phyloP scores from a whole-genome alignment of 2,329 filamentous ascomycete species.

The Penicillium olsonii region DNA sequence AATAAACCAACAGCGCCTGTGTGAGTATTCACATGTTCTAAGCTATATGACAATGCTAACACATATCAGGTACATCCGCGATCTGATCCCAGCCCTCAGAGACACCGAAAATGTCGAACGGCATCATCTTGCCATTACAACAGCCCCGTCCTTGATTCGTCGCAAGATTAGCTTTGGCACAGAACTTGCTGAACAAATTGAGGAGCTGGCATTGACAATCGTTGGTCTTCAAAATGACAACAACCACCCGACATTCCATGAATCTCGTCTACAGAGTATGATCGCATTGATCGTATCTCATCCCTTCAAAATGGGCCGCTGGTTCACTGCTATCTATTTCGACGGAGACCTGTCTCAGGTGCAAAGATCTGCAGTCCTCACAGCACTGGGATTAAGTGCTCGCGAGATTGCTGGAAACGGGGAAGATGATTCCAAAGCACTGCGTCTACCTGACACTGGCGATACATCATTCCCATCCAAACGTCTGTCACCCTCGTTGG shows the following conservation, averaged over 20 bases:
- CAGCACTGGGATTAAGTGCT: constrained; percentile 76
- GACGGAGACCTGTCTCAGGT: constrained; percentile 87
- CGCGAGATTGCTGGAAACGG: constrained; percentile 82
- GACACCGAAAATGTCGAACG: constrained; percentile 83
- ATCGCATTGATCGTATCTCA: constrained; percentile 77
- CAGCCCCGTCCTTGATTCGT: constrained; percentile 77
- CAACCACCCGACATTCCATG: constrained; percentile 75
- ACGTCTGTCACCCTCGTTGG: constrained; percentile 70
- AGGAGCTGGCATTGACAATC: constrained; percentile 75
- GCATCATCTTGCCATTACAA: constrained; percentile 75
- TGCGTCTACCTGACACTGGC: constrained; percentile 34
- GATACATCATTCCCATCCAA: constrained; percentile 74
- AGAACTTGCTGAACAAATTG: constrained; percentile 80
- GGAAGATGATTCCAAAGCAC: constrained; percentile 49
- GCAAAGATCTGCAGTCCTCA: constrained; percentile 79
- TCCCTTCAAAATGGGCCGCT: constrained; percentile 75
- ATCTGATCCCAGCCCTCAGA: constrained; percentile 75
- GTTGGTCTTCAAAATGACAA: constrained; percentile 83
- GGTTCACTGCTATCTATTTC: constrained; percentile 84
- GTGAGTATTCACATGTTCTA: constrained; percentile 36
- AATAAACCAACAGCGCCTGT: constrained; percentile 84
- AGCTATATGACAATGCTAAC: constrained; percentile 6
- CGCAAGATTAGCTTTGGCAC: constrained; percentile 86
- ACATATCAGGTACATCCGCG: constrained; percentile 68
- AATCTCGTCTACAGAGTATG: constrained; percentile 75